Base-by-base conservation (phyloP, 2,329 filamentous ascomycete genomes). In the Arthrobotrys pseudoclavata region DNA sequence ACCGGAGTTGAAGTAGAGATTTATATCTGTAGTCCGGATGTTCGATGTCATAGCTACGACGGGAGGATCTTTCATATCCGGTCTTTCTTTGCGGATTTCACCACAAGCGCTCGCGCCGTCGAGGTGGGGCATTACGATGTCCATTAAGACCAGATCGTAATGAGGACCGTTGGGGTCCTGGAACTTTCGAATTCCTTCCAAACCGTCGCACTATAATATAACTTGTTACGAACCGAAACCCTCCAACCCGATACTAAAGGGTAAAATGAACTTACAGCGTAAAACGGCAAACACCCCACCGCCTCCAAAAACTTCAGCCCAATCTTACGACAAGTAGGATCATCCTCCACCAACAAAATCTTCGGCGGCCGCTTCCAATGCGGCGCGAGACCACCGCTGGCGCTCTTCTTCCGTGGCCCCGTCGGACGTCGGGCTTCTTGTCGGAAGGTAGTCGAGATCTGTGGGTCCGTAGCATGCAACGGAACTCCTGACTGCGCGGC, bases 21-120 rank as follows among this genome's bases (percentile, higher is more conserved):
- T 92, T 79, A 98, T 96, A 83, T 99, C 96, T 82, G 97, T 95
- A 77, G 93, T 94, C 80, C 96, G 89, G 80, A 99, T 98, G 83
- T 98, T 99, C 2, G 95, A 97, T 2, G 96, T 99, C 96, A 99
- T 98, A 55, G 96, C 96, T 74, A 99, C 93, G 81, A 99, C 96
- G 0, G 96, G 96, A 20, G 92, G 90, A 4, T 90, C 89, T 37
- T 53, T 62, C 67, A 70, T 70, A 12, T 70, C 67, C 15, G 60
- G 74, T 18, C 53, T 69, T 10, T 34, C 45, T 42, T 90, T 89
- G 66, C 95, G 90, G 80, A 99, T 97, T 79, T 97, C 90, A 82
- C 96, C 92, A 71, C 94, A 97, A 1, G 96, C 95, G 15, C 94
- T 97, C 4, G 98, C 94, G 80, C 96, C 96, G 82, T 98, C 96